Conservation (phyloP, 2,329 filamentous ascomycete species). For the Fusarium sarcochroum region DNA sequence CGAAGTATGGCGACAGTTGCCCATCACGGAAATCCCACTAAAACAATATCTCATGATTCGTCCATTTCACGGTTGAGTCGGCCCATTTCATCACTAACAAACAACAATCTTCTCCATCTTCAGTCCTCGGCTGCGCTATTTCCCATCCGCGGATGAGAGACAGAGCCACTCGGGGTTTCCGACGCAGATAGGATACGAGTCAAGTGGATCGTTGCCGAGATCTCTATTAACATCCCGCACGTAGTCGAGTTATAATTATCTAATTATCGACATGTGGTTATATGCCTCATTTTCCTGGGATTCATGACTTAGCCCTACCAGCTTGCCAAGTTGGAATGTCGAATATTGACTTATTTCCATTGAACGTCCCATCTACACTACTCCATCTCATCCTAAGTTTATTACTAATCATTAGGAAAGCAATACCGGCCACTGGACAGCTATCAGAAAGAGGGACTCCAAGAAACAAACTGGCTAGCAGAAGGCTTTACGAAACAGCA, state of each 20-base stretch:
- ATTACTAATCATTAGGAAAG: background rate
- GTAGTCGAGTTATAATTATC: background rate
- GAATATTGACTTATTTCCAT: background rate
- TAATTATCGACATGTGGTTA: background rate
- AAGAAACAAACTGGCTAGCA: background rate
- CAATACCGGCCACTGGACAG: background rate
- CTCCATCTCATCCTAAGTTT: background rate
- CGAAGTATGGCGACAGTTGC: background rate
- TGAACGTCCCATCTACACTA: background rate
- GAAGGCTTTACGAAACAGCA: background rate
- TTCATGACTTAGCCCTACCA: background rate
- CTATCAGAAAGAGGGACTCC: background rate
- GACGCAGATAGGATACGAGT: background rate
- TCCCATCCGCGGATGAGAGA: background rate
- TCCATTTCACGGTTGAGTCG: background rate
- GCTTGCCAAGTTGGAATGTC: background rate
- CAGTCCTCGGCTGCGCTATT: background rate
- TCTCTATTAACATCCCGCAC: background rate
- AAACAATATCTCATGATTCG: background rate
- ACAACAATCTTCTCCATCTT: background rate
- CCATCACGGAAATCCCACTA: background rate
- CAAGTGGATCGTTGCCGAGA: background rate
- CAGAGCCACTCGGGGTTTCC: background rate
- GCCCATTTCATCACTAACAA: background rate
- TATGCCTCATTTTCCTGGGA: background rate